Evolutionary conservation across 2,329 filamentous ascomycete species (phyloP).

Genomic region (Fusarium napiforme): DNA sequence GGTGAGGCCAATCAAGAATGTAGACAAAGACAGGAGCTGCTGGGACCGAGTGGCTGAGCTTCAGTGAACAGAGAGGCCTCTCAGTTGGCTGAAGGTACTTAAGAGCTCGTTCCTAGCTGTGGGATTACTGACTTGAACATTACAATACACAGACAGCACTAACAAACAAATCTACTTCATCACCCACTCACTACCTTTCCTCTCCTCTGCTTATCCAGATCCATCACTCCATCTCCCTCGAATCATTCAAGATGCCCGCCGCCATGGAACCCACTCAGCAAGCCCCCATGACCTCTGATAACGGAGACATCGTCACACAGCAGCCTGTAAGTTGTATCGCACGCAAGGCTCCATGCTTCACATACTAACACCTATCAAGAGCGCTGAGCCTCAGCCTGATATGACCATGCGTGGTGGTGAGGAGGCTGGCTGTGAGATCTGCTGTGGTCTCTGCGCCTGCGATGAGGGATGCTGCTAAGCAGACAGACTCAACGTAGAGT

Average conservation of each 20-base stretch:
- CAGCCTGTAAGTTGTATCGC: constrained; percentile 52
- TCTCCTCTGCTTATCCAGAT: background rate
- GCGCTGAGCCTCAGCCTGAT: constrained; percentile 55
- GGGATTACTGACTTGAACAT: constrained; percentile 21
- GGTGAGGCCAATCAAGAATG: constrained; percentile 17
- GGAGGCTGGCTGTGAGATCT: constrained; percentile 58
- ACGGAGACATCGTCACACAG: constrained; percentile 52
- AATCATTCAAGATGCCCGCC: constrained; percentile 52
- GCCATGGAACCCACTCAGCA: constrained; percentile 56
- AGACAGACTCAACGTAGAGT: background rate
- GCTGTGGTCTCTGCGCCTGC: constrained; percentile 59
- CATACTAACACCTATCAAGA: constrained; percentile 38
- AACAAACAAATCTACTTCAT: constrained; percentile 22
- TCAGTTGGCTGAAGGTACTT: constrained; percentile 29
- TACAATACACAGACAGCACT: constrained; percentile 18
- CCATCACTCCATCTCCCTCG: constrained; percentile 1
- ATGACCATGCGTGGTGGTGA: constrained; percentile 58
- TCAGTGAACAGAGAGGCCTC: constrained; percentile 17
- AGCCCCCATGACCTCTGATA: constrained; percentile 55
- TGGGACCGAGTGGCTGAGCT: constrained; percentile 14
- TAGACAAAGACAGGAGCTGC: constrained; percentile 1
- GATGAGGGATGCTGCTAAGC: constrained; percentile 56
- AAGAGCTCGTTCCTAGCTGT: constrained; percentile 25
- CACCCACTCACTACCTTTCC: background rate
- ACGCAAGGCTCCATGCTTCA: background rate